Percentiles rank a stretch among this genome's conserved stretches.
Conservation (phyloP, 1,284 basidiomycete species). For the Apiotrichum siamense region DNA sequence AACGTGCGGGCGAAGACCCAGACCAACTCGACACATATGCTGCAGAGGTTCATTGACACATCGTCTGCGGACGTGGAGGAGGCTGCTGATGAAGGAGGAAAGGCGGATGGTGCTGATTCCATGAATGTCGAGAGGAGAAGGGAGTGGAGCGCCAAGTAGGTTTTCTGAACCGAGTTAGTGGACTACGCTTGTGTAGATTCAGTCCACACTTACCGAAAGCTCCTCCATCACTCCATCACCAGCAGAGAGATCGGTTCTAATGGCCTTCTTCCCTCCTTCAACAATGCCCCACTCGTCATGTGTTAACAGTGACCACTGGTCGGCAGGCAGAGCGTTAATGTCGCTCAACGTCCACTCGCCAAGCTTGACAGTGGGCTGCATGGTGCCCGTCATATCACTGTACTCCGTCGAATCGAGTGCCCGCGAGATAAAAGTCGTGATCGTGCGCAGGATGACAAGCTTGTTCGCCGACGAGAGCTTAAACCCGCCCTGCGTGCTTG, state of each 20-base stretch:
- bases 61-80: slow-evolving; percentile 23
- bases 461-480: slow-evolving; percentile 30
- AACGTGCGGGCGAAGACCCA: slow-evolving; percentile 62
- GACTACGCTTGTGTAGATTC: neutral
- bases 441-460: slow-evolving; percentile 35
- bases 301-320: slow-evolving; percentile 11
- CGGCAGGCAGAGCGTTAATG: slow-evolving; percentile 7
- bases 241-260: neutral
- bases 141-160: slow-evolving; percentile 59
- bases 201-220: slow-evolving; percentile 19
- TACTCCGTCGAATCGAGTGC: slow-evolving; percentile 14
- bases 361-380: neutral
- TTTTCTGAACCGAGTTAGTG: slow-evolving; percentile 17
- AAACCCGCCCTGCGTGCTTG: slow-evolving; percentile 31
- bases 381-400: neutral
- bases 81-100: slow-evolving; percentile 52
- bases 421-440: slow-evolving; percentile 33
- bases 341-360: slow-evolving; percentile 7
- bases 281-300: slow-evolving; percentile 7
- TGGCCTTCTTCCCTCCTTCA: neutral
- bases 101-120: slow-evolving; percentile 73
- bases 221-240: slow-evolving; percentile 19
- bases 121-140: slow-evolving; percentile 74
- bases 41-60: slow-evolving; percentile 58
- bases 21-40: slow-evolving; percentile 59